These are phyloP conservation scores for Myxozyma kluyveri DNA, from an alignment of 805 yeast species.

Conservation along the genomic window DNA sequence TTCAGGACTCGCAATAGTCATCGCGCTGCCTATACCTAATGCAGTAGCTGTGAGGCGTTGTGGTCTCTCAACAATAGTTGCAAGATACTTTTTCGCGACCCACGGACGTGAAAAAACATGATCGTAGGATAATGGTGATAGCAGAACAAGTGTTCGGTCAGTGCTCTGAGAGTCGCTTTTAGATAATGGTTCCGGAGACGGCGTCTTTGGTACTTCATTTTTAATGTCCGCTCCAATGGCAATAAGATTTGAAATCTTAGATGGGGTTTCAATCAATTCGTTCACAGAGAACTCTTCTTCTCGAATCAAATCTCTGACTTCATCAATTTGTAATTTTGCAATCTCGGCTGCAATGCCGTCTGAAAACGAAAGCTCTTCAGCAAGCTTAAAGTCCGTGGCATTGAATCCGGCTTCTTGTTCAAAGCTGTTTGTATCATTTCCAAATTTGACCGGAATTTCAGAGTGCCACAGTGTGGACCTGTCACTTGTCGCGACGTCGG, in stretches of 20 bases:
- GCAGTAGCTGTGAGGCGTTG: slow-evolving; percentile 73
- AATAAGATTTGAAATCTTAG: not conserved
- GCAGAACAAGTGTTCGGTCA: slow-evolving; percentile 45
- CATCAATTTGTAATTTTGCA: slow-evolving; percentile 1
- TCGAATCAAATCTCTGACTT: not conserved
- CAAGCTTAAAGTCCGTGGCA: not conserved
- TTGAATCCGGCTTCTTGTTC: not conserved
- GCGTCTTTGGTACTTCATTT: not conserved
- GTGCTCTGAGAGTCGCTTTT: not conserved
- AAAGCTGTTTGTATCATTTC: not conserved
- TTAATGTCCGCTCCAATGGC: too few relatives aligned
- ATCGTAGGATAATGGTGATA: slow-evolving; percentile 67
- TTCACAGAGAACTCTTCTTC: not conserved
- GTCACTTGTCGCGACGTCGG: too few relatives aligned
- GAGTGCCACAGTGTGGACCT: slow-evolving; percentile 6
- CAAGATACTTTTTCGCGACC: slow-evolving; percentile 64
- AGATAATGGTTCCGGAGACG: too few relatives aligned
- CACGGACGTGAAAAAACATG: slow-evolving; percentile 74
- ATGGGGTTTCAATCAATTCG: not conserved
- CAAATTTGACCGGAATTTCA: not conserved
- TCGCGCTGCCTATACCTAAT: slow-evolving; percentile 74
- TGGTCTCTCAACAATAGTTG: slow-evolving; percentile 78
- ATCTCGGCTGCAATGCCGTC: slow-evolving; percentile 6
- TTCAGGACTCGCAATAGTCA: slow-evolving; percentile 29
- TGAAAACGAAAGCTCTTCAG: not conserved